Base-by-base conservation (phyloP, 768 basidiomycete genomes). In the Cantharellus anzutake region DNA sequence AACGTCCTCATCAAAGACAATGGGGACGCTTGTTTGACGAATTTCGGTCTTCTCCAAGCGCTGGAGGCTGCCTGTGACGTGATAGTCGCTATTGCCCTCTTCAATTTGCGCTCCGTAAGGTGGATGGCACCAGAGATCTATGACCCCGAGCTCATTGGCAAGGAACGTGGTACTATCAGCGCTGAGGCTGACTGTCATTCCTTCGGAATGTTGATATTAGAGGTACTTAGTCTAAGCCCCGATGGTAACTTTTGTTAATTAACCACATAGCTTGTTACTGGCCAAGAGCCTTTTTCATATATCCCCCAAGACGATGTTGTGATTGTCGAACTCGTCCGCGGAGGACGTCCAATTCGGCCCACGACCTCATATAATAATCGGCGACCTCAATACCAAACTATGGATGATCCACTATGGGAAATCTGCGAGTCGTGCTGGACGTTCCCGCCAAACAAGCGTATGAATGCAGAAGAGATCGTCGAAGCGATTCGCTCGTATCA, bases 41-140 rank as follows among this genome's bases (percentile, higher is more conserved):
- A 74, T 59, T 75, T 74, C 57, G 74, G 74, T 38, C 66, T 75
- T 40, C 70, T 73, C 1, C 66, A 68, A 39, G 66, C 73, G 11
- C 59, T 73, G n/a, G 70, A 70, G 52, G 63, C 63, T 48, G 65
- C 67, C 34, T 70, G 73, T 3, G 73, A 70, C 56, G 73, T 73
- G 5, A 71, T 73, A 0, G 69, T 66, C 16, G 63, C 66, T 20
- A 61, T 68, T 2, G 63, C 64, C 7, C 52, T 55, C 7, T 7
- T 55, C 11, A 37, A 55, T 7, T 37, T 55, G 3, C 71, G 70
- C n/a, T 74, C 73, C 3, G 66, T 68, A 42, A 67, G 73, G 40
- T 75, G 74, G 65, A 74, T 74, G 70, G 71, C 73, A 3, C 65
- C 65, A 2, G 73, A 74, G 58, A 65, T 75, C 51, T 55, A 55